Base-by-base conservation (phyloP, 2,329 filamentous ascomycete genomes). In the Epichloe hybrida region DNA sequence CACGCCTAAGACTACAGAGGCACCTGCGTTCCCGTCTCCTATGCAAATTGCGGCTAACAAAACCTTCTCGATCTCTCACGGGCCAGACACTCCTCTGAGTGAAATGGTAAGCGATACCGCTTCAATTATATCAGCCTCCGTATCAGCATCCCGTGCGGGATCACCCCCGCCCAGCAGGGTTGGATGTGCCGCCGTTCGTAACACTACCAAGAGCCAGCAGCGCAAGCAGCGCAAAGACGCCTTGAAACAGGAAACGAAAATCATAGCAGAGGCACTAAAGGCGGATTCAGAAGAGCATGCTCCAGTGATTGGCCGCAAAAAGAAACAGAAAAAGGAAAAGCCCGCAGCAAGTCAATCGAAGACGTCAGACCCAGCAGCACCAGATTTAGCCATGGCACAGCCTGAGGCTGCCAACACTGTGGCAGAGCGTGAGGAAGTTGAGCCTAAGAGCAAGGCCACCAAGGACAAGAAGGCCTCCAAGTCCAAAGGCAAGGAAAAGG, bases 311-410 rank as follows among this genome's bases (percentile, higher is more conserved):
- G 85, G 85, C 36, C 79, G 87, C 49, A 89, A 89, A 91, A 91
- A 88, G 73, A 93, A 91, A 69, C 80, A 86, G 63, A 89, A 86
- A 72, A 91, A 88, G 67, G 81, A 84, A 58, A 83, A 79, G 59
- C 64, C 65, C 12, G 11, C 57, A 17, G 41, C 50, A 4, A 5
- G 49, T 12, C 53, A 55, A 15, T 8, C 58, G 36, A 51, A 49
- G 15, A 40, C 53, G 20, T 49, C 37, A 5, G 23, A 31, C 23
- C 17, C 47, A 12, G 20, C 42, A 8, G 9, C 37, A 23, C 11
- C 38, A 7, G 37, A 49, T 20, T 7, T 20, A 9, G 34, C 12
- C 15, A 15, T 5, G 12, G 44, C 34, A 39, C 17, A 43, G 23
- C 21, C 45, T 35, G 45, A 48, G 20, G 3, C 36, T 41, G 31